Evolutionary conservation across 306 rosid species (phyloP).

Genomic region (Prunus mira): DNA sequence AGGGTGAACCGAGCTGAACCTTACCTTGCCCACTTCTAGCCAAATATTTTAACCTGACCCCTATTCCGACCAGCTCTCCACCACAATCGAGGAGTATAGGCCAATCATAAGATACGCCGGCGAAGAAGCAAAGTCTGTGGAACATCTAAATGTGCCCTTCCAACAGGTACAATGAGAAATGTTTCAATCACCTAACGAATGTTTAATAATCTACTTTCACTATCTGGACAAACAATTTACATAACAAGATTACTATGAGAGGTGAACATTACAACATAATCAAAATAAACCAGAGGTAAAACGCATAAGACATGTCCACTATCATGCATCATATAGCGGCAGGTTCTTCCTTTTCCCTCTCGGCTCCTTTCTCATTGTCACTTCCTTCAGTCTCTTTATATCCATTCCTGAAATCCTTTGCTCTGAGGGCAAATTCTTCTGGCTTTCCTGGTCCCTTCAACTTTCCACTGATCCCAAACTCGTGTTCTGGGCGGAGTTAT

Average conservation of each 20-base stretch:
- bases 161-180: not conserved
- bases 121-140: not conserved
- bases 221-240: slow-evolving; percentile 6
- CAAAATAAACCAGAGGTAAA: not conserved
- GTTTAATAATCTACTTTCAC: not conserved
- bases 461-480: slow-evolving; percentile 54
- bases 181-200: not conserved
- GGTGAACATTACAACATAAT: slow-evolving; percentile 10
- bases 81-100: not conserved
- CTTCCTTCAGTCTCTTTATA: slow-evolving; percentile 26
- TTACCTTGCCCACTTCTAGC: not conserved
- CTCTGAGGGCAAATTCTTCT: slow-evolving; percentile 73
- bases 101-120: not conserved
- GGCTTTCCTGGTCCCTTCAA: slow-evolving; percentile 53
- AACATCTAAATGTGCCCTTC: not conserved
- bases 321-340: slow-evolving; percentile 42
- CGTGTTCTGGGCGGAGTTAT: slow-evolving; percentile 71
- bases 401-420: slow-evolving; percentile 38
- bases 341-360: slow-evolving; percentile 47
- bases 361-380: slow-evolving; percentile 39
- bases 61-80: not conserved
- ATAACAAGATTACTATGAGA: not conserved
- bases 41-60: not conserved
- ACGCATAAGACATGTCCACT: not conserved
- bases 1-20: too few species aligned